phyloP scores from a whole-genome alignment of 257 asterid genomes.

The Przewalskia tangutica region DNA sequence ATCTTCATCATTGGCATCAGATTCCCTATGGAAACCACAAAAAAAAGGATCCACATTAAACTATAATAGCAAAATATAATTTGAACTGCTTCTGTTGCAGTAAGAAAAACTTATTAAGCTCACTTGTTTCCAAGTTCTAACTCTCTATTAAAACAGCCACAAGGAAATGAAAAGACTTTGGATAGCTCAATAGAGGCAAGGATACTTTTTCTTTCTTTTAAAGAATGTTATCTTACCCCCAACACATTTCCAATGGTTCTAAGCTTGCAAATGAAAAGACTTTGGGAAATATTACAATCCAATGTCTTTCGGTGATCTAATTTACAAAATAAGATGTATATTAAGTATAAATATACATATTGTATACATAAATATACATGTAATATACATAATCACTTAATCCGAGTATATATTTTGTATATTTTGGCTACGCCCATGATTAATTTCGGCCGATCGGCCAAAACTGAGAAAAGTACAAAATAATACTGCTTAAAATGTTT shows the following conservation, averaged over 20 bases:
- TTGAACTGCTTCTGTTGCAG: not conserved
- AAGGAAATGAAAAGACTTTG: not conserved
- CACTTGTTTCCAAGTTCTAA: not conserved
- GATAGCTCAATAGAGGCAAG: not conserved
- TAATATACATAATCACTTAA: too few species aligned
- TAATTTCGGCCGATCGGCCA: too few species aligned
- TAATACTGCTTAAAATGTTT: not conserved
- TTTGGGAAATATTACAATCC: not conserved
- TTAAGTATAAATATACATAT: too few species aligned
- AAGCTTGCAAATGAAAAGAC: not conserved
- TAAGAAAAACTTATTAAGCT: not conserved
- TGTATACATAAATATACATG: too few species aligned
- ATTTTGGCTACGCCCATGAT: too few species aligned
- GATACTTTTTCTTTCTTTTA: not conserved
- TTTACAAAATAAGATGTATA: too few species aligned
- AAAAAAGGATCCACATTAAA: not conserved
- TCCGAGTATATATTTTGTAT: too few species aligned
- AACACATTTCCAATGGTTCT: not conserved
- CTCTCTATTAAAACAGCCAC: not conserved
- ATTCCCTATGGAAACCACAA: conserved; percentile 42
- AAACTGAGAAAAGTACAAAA: not conserved
- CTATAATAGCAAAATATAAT: not conserved
- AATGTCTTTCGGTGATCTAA: too few species aligned
- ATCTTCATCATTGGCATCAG: conserved; percentile 57
- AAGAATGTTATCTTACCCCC: not conserved